Evolutionary conservation across 805 yeast species (phyloP).

Genomic region (Yarrowia sp.): DNA sequence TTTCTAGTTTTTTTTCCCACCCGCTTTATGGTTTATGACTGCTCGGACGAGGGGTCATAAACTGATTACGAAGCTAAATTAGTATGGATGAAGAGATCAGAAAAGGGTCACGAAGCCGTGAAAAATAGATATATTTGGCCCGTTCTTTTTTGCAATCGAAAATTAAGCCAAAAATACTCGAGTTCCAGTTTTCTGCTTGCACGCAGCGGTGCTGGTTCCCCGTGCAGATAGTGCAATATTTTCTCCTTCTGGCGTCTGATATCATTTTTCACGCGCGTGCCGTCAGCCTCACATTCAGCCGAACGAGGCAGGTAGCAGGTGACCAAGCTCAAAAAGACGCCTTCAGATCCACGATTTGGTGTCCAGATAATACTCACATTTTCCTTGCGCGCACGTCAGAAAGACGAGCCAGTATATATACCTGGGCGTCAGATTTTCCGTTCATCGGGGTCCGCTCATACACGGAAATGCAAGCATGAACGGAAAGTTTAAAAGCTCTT

Average conservation of each 20-base stretch:
- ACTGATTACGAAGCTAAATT: conserved; percentile 4
- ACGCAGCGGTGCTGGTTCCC: not conserved
- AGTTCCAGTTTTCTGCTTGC: not conserved
- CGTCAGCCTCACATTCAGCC: not conserved
- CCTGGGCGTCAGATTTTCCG: not conserved
- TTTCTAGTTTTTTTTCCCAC: not conserved
- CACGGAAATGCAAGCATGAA: not conserved
- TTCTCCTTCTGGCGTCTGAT: not conserved
- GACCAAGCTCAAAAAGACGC: no score
- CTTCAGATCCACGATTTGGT: no score
- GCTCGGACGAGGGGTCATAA: conserved; percentile 11
- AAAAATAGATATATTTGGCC: no score
- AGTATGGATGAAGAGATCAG: not conserved
- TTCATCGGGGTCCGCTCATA: not conserved
- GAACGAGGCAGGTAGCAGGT: not conserved
- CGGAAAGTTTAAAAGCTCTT: not conserved
- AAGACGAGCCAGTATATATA: not conserved
- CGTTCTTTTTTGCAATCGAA: not conserved
- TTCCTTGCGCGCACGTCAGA: not conserved
- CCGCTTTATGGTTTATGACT: conserved; percentile 3
- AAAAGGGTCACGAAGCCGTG: not conserved
- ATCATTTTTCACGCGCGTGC: conserved; percentile 14
- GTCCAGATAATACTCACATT: not conserved
- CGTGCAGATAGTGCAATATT: no score
- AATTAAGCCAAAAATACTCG: not conserved